A percentile compares a stretch with the other conserved stretches of the same genome.
Conservation (phyloP, 208 protist genomes). For the Acanthamoeba culbertsoni region DNA sequence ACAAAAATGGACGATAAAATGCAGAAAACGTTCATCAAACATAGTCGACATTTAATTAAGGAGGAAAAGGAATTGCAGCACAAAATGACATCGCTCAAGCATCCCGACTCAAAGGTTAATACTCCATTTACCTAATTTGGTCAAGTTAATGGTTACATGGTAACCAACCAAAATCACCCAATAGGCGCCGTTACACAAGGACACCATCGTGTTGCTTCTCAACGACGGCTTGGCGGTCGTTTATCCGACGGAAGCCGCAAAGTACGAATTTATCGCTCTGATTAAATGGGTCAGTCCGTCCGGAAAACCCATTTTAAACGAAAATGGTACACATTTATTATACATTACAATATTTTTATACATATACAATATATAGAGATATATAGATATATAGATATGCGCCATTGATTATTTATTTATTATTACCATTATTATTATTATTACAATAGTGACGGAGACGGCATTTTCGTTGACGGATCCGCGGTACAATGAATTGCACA, state of each 20-base stretch:
- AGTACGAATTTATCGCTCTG: neutral
- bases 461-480: constrained; percentile 15
- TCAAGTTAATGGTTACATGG: too few relatives aligned
- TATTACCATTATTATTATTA: neutral
- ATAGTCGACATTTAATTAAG: neutral
- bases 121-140: too few relatives aligned
- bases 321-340: too few relatives aligned
- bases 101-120: constrained; percentile 38
- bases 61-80: neutral
- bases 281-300: neutral
- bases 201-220: neutral
- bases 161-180: too few relatives aligned
- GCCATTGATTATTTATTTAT: neutral
- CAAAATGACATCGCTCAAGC: constrained; percentile 25
- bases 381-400: too few relatives aligned
- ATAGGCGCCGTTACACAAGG: neutral
- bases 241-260: neutral
- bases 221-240: constrained; percentile 17
- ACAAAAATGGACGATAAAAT: too few relatives aligned
- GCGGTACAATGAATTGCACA: constrained; percentile 20
- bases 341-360: too few relatives aligned
- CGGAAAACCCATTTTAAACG: neutral
- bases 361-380: too few relatives aligned
- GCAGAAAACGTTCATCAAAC: constrained; percentile 31
- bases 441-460: neutral